phyloP scores from a whole-genome alignment of 768 basidiomycete genomes.

The Tulasnella sp. region DNA sequence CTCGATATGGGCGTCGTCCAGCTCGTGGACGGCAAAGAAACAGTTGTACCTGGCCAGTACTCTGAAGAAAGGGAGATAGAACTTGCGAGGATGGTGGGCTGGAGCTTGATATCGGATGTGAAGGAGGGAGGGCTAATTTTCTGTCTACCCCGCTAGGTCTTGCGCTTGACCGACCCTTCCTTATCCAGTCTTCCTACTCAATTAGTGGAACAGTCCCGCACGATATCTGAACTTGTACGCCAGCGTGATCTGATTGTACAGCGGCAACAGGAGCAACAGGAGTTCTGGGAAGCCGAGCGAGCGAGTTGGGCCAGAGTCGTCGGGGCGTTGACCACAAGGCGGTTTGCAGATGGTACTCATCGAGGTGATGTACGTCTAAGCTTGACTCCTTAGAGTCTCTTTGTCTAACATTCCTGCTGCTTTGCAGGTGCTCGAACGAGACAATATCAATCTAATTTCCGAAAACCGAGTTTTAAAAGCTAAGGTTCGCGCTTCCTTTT shows the following conservation, averaged over 20 bases:
- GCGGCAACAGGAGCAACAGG: slow-evolving; percentile 46
- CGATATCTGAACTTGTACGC: slow-evolving; percentile 41
- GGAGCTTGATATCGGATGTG: not conserved
- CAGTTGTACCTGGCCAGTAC: not conserved
- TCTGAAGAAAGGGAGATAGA: slow-evolving; percentile 37
- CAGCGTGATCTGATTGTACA: slow-evolving; percentile 49
- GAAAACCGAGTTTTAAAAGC: slow-evolving; percentile 53
- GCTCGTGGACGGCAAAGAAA: slow-evolving; percentile 16
- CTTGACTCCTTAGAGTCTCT: not conserved
- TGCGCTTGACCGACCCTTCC: slow-evolving; percentile 23
- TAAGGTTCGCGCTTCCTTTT: slow-evolving; percentile 34
- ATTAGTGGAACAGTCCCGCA: slow-evolving; percentile 48
- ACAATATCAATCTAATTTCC: slow-evolving; percentile 38
- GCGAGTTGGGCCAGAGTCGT: slow-evolving; percentile 54
- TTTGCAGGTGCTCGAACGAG: slow-evolving; percentile 44
- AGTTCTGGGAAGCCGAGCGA: slow-evolving; percentile 50
- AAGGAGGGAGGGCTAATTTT: not conserved
- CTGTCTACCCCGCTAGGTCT: slow-evolving; percentile 35
- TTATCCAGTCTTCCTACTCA: slow-evolving; percentile 20
- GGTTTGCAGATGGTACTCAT: slow-evolving; percentile 28
- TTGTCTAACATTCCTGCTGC: not conserved
- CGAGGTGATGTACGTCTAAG: slow-evolving; percentile 1
- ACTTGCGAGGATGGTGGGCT: slow-evolving; percentile 45
- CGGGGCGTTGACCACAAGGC: slow-evolving; percentile 47
- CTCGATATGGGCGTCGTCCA: slow-evolving; percentile 32